Evolutionary conservation across 2,329 filamentous ascomycete species (phyloP).

Genomic region (Ophioceras dolichostomum): DNA sequence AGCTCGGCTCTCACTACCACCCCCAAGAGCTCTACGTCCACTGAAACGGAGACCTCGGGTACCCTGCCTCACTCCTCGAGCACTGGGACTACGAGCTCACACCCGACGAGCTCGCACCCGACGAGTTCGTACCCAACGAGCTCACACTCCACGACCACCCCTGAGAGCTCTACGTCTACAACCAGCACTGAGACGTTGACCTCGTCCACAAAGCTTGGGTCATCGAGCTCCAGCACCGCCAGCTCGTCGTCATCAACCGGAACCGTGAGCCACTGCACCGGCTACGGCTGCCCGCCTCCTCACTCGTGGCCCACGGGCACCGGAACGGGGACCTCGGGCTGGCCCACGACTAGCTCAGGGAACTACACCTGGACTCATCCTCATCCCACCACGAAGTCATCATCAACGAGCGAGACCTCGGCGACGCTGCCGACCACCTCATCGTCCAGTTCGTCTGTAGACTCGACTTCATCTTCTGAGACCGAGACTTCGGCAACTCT

Average conservation of each 20-base stretch:
- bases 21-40: neutral
- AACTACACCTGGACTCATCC: too few species aligned
- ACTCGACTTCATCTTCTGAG: neutral
- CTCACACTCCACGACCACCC: constrained; percentile 1
- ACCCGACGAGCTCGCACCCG: neutral
- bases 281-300: too few species aligned
- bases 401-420: neutral
- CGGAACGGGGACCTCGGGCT: too few species aligned
- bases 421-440: neutral
- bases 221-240: too few species aligned
- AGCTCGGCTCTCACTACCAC: neutral
- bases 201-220: neutral
- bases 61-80: neutral
- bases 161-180: neutral
- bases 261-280: too few species aligned
- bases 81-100: neutral
- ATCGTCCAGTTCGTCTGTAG: neutral
- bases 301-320: too few species aligned
- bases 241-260: neutral
- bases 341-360: too few species aligned
- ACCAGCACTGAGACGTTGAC: neutral
- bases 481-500: neutral
- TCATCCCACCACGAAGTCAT: neutral
- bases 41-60: neutral
- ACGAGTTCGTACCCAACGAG: neutral